Base-by-base conservation (phyloP, 441 rosid genomes). In the Gossypium gossypioides region DNA sequence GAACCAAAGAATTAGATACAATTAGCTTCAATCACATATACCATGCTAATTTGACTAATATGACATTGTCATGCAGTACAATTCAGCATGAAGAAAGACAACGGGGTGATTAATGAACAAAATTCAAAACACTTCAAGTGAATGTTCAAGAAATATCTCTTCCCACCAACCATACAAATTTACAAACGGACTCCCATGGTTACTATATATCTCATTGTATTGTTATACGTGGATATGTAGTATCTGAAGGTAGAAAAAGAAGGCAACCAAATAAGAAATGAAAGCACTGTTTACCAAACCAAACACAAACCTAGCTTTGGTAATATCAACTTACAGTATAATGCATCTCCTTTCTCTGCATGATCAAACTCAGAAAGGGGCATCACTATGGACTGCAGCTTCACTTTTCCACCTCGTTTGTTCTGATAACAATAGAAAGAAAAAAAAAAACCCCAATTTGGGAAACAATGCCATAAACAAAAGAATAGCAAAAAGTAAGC, bases 301-400 rank as follows among this genome's bases (percentile, higher is more conserved):
- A 62, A 3, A 2, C 50, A 62, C n/a, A 62, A 8, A 32, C 37
- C 7, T 32, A 32, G 52, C 32, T 9, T 29, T 40, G 22, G 24
- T 21, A 15, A 25, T 51, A 62, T 2, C 22, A 64, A 80, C 90
- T 58, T 75, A 89, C 92, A 87, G 80, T 85, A 76, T 6, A 87
- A 70, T 1, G 95, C 90, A 75, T 89, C 95, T 46, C 95, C 95
- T 56, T 89, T 89, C 81, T 89, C 95, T 4, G 66, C 86, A 62
- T 89, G 92, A 75, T 89, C 92, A 75, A 80, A 89, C 76, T 89
- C 95, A 6, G 86, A 75, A 6, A 83, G 77, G 0, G 95, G 89
- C 90, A 85, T 86, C 81, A 87, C 51, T 2, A 89, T 89, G 7
- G 88, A 84, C 46, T 82, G 86, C 72, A 89, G 80, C 81, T 83